Conservation (phyloP, 192 early-diverging fungal genomes). For the Coemansia umbellata region DNA sequence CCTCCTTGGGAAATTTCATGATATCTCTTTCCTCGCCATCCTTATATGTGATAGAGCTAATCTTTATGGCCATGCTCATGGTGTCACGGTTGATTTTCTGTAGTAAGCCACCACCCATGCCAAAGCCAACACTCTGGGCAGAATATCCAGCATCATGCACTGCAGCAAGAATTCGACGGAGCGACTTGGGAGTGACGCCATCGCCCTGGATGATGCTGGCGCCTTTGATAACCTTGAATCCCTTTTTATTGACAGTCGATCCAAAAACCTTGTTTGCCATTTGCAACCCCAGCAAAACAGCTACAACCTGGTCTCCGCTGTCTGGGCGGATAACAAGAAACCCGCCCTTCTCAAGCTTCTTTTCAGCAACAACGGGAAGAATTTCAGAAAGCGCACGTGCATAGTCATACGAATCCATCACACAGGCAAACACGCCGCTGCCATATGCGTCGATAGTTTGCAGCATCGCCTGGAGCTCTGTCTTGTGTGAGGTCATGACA, state of each 20-base stretch:
- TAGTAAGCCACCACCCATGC: slow-evolving; percentile 85
- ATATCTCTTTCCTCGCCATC: slow-evolving; percentile 68
- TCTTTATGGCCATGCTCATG: slow-evolving; percentile 83
- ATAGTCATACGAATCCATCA: slow-evolving; percentile 93
- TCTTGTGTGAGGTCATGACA: slow-evolving; percentile 72
- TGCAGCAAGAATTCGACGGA: slow-evolving; percentile 57
- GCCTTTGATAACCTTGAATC: slow-evolving; percentile 71
- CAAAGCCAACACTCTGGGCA: slow-evolving; percentile 71
- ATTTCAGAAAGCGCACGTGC: slow-evolving; percentile 66
- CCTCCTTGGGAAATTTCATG: slow-evolving; percentile 85
- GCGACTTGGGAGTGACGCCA: slow-evolving; percentile 58
- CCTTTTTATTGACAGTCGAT: slow-evolving; percentile 62
- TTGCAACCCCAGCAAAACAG: slow-evolving; percentile 66
- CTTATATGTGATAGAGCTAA: slow-evolving; percentile 61
- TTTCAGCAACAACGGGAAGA: slow-evolving; percentile 61
- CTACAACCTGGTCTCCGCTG: slow-evolving; percentile 75
- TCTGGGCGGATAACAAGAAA: slow-evolving; percentile 81
- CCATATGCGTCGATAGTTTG: slow-evolving; percentile 67
- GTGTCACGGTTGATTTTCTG: slow-evolving; percentile 86
- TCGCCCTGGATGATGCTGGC: slow-evolving; percentile 84
- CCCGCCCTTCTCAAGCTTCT: slow-evolving; percentile 73
- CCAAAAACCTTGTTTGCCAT: slow-evolving; percentile 77
- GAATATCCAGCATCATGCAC: slow-evolving; percentile 61
- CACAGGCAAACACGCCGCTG: slow-evolving; percentile 71
- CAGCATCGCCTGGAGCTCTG: slow-evolving; percentile 69